phyloP scores from a whole-genome alignment of 1,284 basidiomycete genomes.

The Pyrrhoderma lamaoense region DNA sequence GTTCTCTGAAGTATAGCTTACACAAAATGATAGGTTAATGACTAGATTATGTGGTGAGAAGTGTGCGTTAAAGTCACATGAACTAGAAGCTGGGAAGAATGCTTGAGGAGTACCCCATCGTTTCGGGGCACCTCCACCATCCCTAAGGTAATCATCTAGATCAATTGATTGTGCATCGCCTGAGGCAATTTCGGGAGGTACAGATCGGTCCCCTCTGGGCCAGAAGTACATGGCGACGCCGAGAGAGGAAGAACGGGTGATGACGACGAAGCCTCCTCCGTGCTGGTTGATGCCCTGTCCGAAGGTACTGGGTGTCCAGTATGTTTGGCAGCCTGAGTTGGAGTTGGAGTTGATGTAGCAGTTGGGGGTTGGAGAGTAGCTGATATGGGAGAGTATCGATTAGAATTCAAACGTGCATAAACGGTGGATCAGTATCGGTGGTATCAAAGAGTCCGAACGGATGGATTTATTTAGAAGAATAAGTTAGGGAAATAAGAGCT shows the following conservation, averaged over 20 bases:
- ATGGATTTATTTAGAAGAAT: background rate
- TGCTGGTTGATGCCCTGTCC: conserved; percentile 42
- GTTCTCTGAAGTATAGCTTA: conserved; percentile 24
- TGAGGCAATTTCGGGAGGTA: conserved; percentile 34
- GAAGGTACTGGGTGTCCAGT: conserved; percentile 38
- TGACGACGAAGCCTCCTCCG: conserved; percentile 44
- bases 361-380: conserved; percentile 26
- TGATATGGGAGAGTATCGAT: background rate
- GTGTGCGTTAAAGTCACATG: conserved; percentile 36
- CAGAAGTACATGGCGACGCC: conserved; percentile 53
- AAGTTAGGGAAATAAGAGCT: background rate
- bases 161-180: conserved; percentile 15
- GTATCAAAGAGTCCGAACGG: too few relatives aligned
- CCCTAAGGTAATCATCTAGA: background rate
- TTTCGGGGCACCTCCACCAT: conserved; percentile 26
- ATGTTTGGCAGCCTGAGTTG: conserved; percentile 57
- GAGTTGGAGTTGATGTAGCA: conserved; percentile 45
- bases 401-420: too few relatives aligned
- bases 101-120: conserved; percentile 44
- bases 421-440: too few relatives aligned
- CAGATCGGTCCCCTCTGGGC: conserved; percentile 31
- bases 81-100: conserved; percentile 35
- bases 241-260: conserved; percentile 29
- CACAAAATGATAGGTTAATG: conserved; percentile 48
- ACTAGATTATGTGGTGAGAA: conserved; percentile 44